phyloP scores from a whole-genome alignment of 2,329 filamentous ascomycete genomes.

The Fusarium pseudocircinatum region DNA sequence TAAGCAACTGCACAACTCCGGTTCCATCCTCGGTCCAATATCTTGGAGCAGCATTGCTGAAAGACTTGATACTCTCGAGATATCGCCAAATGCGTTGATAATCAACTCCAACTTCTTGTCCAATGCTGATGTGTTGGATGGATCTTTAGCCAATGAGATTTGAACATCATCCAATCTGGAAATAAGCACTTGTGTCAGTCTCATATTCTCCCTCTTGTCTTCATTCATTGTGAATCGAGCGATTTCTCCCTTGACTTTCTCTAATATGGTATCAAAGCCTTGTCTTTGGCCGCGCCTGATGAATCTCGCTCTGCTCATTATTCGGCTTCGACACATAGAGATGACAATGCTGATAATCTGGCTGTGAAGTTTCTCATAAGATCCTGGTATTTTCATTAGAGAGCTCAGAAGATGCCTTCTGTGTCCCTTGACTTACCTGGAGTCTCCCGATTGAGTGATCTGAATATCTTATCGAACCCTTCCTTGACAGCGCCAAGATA shows the following conservation, averaged over 20 bases:
- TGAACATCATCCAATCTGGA: background rate
- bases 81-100: background rate
- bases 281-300: background rate
- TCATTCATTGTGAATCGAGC: background rate
- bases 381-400: background rate
- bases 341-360: conserved; percentile 11
- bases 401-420: background rate
- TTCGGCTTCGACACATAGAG: conserved; percentile 20
- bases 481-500: conserved; percentile 25
- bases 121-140: background rate
- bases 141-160: background rate
- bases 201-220: background rate
- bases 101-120: conserved; percentile 12
- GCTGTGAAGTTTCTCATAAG: background rate
- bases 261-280: background rate
- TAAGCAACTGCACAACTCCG: background rate
- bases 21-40: background rate
- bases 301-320: conserved; percentile 11
- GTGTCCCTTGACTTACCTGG: background rate
- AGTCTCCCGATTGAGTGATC: background rate
- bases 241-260: background rate
- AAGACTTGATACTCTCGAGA: conserved; percentile 5
- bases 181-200: background rate
- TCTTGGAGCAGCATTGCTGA: background rate
- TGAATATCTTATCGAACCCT: conserved; percentile 30